phyloP scores from a whole-genome alignment of 345 rosid genomes.

The Hibiscus syriacus region DNA sequence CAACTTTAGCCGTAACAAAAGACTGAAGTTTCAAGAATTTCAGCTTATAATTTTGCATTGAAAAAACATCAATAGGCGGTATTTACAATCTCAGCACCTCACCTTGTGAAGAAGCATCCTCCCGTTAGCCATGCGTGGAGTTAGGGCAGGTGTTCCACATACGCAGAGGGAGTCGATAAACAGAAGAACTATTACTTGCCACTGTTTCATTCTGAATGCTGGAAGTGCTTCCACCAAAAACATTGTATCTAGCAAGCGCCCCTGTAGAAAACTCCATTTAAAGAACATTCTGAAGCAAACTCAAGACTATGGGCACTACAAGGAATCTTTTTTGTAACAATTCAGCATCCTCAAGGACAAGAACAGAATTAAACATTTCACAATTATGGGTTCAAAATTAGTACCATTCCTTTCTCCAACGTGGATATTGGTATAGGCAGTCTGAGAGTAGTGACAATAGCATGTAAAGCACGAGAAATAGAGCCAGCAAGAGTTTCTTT shows the following conservation, averaged over 20 bases:
- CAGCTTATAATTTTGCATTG: background rate
- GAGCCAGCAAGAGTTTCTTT: conserved; percentile 65
- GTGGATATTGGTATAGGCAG: conserved; percentile 57
- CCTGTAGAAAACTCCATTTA: conserved; percentile 15
- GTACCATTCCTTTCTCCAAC: conserved; percentile 77
- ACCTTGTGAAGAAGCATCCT: conserved; percentile 48
- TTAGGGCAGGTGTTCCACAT: conserved; percentile 52
- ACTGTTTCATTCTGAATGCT: conserved; percentile 54
- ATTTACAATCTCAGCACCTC: conserved; percentile 7
- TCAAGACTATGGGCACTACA: background rate
- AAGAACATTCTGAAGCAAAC: background rate
- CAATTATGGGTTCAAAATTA: conserved; percentile 6
- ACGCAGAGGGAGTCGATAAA: conserved; percentile 76
- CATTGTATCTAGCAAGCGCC: conserved; percentile 69
- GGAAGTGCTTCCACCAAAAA: conserved; percentile 63
- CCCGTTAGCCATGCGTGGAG: conserved; percentile 38
- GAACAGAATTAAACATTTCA: conserved; percentile 9
- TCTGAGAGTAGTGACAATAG: conserved; percentile 49
- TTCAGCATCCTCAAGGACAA: background rate
- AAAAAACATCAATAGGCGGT: background rate
- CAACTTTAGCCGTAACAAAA: background rate
- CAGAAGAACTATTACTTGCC: conserved; percentile 67
- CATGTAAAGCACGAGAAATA: conserved; percentile 76
- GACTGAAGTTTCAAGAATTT: background rate
- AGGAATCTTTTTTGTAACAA: background rate